Evolutionary conservation across 75 land plant species (phyloP).

Genomic region (Picea glauca): DNA sequence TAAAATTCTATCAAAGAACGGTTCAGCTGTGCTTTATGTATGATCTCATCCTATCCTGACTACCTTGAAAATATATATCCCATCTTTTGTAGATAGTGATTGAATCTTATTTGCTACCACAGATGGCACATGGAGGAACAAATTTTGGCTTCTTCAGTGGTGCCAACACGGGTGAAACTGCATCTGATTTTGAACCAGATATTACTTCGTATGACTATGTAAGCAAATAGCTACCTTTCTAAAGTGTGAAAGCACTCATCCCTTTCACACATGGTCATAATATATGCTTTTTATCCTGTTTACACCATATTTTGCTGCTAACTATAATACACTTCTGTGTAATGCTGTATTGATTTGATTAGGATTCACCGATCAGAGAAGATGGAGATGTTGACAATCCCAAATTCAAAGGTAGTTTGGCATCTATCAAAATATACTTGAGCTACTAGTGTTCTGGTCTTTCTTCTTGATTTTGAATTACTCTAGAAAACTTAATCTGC

Average conservation of each 20-base stretch:
- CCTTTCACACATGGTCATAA: background rate
- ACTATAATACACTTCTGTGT: background rate
- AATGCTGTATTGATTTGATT: background rate
- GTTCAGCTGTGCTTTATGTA: constrained; percentile 94
- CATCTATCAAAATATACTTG: too few relatives aligned
- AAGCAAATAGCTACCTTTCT: constrained; percentile 6
- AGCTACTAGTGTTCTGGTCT: too few relatives aligned
- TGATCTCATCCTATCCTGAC: background rate
- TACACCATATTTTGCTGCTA: background rate
- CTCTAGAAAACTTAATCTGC: too few relatives aligned
- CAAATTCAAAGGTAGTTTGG: constrained; percentile 63
- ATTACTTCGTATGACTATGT: constrained; percentile 98
- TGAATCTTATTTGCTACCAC: constrained; percentile 11
- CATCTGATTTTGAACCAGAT: constrained; percentile 76
- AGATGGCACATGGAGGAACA: constrained; percentile 99
- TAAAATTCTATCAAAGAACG: constrained; percentile 63
- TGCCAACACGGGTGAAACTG: constrained; percentile 72
- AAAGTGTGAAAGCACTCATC: background rate
- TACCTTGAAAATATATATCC: background rate
- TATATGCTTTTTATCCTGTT: background rate
- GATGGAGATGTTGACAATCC: constrained; percentile 75
- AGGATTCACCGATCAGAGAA: constrained; percentile 97
- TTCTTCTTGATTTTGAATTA: too few relatives aligned
- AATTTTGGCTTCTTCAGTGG: constrained; percentile 95
- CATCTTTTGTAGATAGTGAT: background rate